Conservation (phyloP, 139 green algal genomes). For the Asterochloris sp. region DNA sequence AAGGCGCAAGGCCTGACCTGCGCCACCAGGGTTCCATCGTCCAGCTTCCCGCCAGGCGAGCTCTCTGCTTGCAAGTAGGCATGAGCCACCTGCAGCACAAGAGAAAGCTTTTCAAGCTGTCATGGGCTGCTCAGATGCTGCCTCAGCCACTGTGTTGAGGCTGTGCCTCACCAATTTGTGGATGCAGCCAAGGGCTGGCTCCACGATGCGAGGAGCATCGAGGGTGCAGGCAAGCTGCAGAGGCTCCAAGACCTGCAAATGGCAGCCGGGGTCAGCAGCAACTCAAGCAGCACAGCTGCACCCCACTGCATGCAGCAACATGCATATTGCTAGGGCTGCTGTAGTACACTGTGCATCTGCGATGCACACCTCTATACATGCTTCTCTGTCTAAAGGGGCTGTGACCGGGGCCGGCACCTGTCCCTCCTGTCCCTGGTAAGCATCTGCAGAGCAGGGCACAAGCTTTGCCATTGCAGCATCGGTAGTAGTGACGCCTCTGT, state of each 20-base stretch:
- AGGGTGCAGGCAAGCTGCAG: constrained; percentile 56
- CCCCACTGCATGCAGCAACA: not conserved
- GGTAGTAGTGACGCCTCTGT: not conserved
- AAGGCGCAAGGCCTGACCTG: constrained; percentile 17
- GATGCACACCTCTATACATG: not conserved
- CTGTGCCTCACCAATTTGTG: constrained; percentile 81
- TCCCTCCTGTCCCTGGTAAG: not conserved
- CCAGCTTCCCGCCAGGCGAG: constrained; percentile 35
- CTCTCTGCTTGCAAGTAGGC: constrained; percentile 81
- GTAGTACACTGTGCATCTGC: not conserved
- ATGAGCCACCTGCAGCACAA: constrained; percentile 51
- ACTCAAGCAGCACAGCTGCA: not conserved
- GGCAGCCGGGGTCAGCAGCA: not conserved
- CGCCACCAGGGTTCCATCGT: constrained; percentile 50
- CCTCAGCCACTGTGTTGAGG: not conserved
- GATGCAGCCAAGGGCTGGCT: constrained; percentile 76
- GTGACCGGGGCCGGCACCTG: not conserved
- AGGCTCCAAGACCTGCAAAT: constrained; percentile 60
- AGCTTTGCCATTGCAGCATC: not conserved
- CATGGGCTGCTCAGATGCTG: not conserved
- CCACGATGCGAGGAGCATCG: constrained; percentile 48
- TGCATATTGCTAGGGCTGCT: not conserved
- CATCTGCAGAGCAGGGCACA: not conserved
- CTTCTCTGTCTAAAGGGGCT: not conserved
- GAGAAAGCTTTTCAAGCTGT: not conserved